Conservation (phyloP, 306 rosid species). For the Glycine tomentella region DNA sequence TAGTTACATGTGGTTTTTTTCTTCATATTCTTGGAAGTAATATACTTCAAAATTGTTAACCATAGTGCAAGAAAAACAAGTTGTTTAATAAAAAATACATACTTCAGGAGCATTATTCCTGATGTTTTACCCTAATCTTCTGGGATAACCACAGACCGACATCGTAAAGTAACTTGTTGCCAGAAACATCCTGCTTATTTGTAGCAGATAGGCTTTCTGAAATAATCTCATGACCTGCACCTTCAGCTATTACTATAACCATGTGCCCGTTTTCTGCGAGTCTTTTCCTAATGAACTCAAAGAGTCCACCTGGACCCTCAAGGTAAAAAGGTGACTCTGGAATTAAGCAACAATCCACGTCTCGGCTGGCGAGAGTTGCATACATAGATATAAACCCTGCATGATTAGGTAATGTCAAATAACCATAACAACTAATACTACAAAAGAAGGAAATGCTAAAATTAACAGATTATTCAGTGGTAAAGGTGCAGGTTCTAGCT, state of each 20-base stretch:
- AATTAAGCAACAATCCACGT: slow-evolving; percentile 82
- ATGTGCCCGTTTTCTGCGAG: slow-evolving; percentile 73
- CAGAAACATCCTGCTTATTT: slow-evolving; percentile 58
- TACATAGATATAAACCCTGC: slow-evolving; percentile 76
- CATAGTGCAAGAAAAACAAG: background rate
- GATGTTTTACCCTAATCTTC: slow-evolving; percentile 62
- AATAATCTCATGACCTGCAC: slow-evolving; percentile 72
- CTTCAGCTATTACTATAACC: slow-evolving; percentile 85
- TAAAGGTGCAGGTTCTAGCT: background rate
- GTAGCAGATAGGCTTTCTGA: slow-evolving; percentile 38
- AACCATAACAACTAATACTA: slow-evolving; percentile 7
- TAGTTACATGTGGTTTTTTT: background rate
- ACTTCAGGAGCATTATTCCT: background rate
- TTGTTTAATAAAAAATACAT: background rate
- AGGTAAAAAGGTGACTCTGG: slow-evolving; percentile 82
- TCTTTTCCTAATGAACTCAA: slow-evolving; percentile 64
- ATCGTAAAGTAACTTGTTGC: slow-evolving; percentile 62
- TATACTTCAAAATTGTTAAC: background rate
- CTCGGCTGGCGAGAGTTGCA: slow-evolving; percentile 83
- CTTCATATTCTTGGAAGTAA: background rate
- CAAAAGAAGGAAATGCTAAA: background rate
- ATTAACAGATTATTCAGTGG: background rate
- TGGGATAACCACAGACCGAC: slow-evolving; percentile 77
- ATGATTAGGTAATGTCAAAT: slow-evolving; percentile 21
- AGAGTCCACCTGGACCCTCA: slow-evolving; percentile 72